phyloP scores from a whole-genome alignment of 2,329 filamentous ascomycete species.

The Aspergillus ustus region DNA sequence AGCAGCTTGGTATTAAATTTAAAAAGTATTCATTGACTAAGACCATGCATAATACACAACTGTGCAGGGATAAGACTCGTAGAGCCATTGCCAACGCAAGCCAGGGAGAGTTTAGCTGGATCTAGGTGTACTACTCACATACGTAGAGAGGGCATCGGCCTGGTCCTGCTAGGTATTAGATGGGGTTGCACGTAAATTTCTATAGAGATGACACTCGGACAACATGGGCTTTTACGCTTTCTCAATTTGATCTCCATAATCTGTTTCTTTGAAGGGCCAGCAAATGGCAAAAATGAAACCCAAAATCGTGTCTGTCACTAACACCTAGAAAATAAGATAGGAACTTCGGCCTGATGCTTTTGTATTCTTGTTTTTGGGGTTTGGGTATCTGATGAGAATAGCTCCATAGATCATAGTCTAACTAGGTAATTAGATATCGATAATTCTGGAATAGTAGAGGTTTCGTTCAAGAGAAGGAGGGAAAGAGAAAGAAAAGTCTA shows the following conservation, averaged over 20 bases:
- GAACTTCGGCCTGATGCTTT: background rate
- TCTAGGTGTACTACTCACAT: no score
- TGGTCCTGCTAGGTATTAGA: no score
- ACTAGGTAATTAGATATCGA: background rate
- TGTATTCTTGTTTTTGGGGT: constrained; percentile 6
- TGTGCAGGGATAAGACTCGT: no score
- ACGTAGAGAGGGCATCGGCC: no score
- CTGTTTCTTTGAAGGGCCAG: background rate
- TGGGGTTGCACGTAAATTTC: no score
- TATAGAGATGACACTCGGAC: no score
- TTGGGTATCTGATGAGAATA: constrained; percentile 24
- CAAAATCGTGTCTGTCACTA: background rate
- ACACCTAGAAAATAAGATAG: background rate
- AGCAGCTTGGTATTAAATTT: background rate
- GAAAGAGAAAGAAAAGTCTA: constrained; percentile 22
- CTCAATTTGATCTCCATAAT: background rate
- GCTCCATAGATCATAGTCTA: constrained; percentile 13
- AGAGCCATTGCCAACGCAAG: no score
- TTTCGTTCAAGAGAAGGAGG: background rate
- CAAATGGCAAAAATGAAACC: background rate
- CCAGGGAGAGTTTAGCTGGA: no score
- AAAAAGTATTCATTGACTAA: background rate
- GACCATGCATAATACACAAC: background rate
- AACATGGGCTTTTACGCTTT: background rate
- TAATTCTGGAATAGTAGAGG: background rate